Evolutionary conservation across 306 rosid genomes (phyloP).

Genomic region (Lathyrus sativus): DNA sequence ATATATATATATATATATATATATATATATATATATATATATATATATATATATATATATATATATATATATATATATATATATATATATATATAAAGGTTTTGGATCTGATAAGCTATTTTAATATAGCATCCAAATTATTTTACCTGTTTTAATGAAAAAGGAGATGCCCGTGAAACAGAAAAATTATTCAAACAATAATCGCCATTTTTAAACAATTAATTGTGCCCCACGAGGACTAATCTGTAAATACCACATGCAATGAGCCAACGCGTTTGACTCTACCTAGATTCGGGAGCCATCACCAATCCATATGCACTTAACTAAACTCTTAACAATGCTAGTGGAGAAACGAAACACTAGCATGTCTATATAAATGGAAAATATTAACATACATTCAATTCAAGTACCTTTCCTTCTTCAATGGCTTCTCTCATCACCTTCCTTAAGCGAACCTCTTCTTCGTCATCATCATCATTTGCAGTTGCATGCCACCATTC

Average conservation of each 20-base stretch:
- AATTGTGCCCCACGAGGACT: background rate
- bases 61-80: too few relatives aligned
- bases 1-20: too few relatives aligned
- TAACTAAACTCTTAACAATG: too few relatives aligned
- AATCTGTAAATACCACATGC: background rate
- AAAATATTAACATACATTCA: background rate
- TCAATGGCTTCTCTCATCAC: constrained; percentile 62
- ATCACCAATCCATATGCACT: background rate
- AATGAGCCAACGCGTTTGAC: background rate
- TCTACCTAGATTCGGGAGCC: background rate
- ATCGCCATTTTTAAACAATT: background rate
- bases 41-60: too few relatives aligned
- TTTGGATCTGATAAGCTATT: too few relatives aligned
- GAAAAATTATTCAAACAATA: background rate
- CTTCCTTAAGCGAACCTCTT: constrained; percentile 48
- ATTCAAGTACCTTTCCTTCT: background rate
- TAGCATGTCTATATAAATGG: background rate
- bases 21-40: too few relatives aligned
- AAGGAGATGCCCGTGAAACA: background rate
- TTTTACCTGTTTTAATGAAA: too few relatives aligned
- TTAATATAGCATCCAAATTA: too few relatives aligned
- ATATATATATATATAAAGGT: too few relatives aligned
- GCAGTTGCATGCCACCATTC: constrained; percentile 15
- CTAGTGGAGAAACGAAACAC: too few relatives aligned
- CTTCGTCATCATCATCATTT: background rate